Base-by-base conservation (phyloP, 192 early-diverging fungal genomes). In the Backusella tuberculispora region DNA sequence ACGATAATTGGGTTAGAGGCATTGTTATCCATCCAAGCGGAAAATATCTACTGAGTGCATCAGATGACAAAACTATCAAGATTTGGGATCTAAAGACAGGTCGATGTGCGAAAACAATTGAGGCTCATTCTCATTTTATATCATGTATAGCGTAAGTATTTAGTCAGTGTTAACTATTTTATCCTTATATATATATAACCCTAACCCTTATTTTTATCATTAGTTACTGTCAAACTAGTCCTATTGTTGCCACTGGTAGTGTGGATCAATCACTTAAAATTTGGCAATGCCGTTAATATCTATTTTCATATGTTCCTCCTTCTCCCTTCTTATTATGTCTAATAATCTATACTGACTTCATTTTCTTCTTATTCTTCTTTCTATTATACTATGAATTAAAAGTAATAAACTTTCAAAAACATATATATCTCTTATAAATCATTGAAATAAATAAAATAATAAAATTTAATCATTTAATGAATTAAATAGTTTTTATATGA, bases 1-100 rank as follows among this genome's bases (percentile, higher is more conserved):
- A 97, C 72, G 95, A 97, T 68, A 96, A 95, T 77, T 97, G 96
- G 96, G 88, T 97, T 6, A 92, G 96, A 41, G 93, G 91, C 38
- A 79, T 98, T 44, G 88, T 88, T 3, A 89, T 96, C 76, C 93
- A 95, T 66, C 92, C 96, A 0, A 89, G 83, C 46, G 96, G 94
- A 41, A 95, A 94, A 71, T 92, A 85, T 66, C 77, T 98, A 5
- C 73, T 97, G 8, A 91, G 90, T 29, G 92, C 91, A 1, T 92
- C 93, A 0, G 97, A 98, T 74, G 97, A 98, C 80, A 97, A 96
- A 76, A 90, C 94, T 0, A 85, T 98, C 64, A 87, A 91, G 44
- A 82, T 94, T 42, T 98, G 97, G 97, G 95, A 98, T 74, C 80
- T 97, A 19, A 88, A 90, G 46, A 87, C 91, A 10, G 95, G 95